Evolutionary conservation across 1,139 yeast species (phyloP).

Genomic region (Trichomonascaceae sp.): DNA sequence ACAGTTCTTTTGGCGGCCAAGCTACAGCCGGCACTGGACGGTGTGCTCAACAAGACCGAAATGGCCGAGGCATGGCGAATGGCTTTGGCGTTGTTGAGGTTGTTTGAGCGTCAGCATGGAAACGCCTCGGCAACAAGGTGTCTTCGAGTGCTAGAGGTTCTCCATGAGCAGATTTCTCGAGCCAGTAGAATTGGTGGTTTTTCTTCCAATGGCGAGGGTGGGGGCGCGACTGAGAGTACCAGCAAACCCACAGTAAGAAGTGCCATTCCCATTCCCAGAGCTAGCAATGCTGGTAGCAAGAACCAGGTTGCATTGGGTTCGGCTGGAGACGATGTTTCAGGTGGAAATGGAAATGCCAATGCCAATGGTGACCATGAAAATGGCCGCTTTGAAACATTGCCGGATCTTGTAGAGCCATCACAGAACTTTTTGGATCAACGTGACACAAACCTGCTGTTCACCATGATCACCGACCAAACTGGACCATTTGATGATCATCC

Average conservation of each 20-base stretch:
- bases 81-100: constrained; percentile 8
- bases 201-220: too few species aligned
- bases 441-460: constrained; percentile 5
- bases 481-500: constrained; percentile 4
- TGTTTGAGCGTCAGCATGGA: constrained; percentile 4
- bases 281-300: too few species aligned
- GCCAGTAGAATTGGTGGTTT: too few species aligned
- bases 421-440: constrained; percentile 3
- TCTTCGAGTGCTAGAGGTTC: constrained; percentile 7
- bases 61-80: constrained; percentile 10
- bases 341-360: too few species aligned
- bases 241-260: constrained; percentile 4
- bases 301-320: too few species aligned
- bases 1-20: constrained; percentile 12
- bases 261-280: too few species aligned
- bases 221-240: background rate
- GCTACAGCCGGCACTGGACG: constrained; percentile 9
- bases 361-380: too few species aligned
- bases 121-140: constrained; percentile 10
- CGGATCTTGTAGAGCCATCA: constrained; percentile 5
- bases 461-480: constrained; percentile 7
- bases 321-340: too few species aligned
- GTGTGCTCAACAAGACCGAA: constrained; percentile 6
- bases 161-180: constrained; percentile 9
- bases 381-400: constrained; percentile 6